Conservation (phyloP, 2,329 filamentous ascomycete genomes). For the Gnomoniopsis smithogilvyi region DNA sequence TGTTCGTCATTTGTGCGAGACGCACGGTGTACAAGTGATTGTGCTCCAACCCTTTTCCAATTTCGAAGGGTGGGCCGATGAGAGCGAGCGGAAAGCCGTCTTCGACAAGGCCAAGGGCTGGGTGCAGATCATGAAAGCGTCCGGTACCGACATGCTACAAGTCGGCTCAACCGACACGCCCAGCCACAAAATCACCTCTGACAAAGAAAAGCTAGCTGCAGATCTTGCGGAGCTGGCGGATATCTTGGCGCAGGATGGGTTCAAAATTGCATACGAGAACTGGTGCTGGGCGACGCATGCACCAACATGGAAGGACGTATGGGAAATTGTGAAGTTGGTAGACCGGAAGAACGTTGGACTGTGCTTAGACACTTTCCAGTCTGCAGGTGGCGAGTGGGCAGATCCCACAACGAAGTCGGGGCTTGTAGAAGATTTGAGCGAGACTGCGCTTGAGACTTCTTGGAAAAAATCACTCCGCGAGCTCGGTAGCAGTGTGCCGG, state of each 20-base stretch:
- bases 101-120: slow-evolving; percentile 63
- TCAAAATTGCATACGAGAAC: slow-evolving; percentile 72
- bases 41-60: slow-evolving; percentile 75
- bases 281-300: slow-evolving; percentile 78
- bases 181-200: slow-evolving; percentile 48
- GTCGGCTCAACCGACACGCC: slow-evolving; percentile 57
- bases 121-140: slow-evolving; percentile 68
- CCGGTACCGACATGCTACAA: slow-evolving; percentile 69
- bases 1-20: slow-evolving; percentile 52
- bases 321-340: slow-evolving; percentile 62
- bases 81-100: slow-evolving; percentile 56
- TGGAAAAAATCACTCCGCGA: slow-evolving; percentile 55
- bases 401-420: slow-evolving; percentile 66
- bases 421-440: slow-evolving; percentile 44
- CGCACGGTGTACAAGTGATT: slow-evolving; percentile 57
- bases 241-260: slow-evolving; percentile 48
- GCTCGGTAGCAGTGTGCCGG: slow-evolving; percentile 54
- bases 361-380: slow-evolving; percentile 78
- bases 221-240: slow-evolving; percentile 65
- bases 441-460: slow-evolving; percentile 43
- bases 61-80: slow-evolving; percentile 71
- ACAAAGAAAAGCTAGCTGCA: slow-evolving; percentile 48
- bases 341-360: slow-evolving; percentile 66
- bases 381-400: slow-evolving; percentile 67
- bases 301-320: slow-evolving; percentile 65